Evolutionary conservation across 306 rosid species (phyloP).

Genomic region (Begonia masoniana): DNA sequence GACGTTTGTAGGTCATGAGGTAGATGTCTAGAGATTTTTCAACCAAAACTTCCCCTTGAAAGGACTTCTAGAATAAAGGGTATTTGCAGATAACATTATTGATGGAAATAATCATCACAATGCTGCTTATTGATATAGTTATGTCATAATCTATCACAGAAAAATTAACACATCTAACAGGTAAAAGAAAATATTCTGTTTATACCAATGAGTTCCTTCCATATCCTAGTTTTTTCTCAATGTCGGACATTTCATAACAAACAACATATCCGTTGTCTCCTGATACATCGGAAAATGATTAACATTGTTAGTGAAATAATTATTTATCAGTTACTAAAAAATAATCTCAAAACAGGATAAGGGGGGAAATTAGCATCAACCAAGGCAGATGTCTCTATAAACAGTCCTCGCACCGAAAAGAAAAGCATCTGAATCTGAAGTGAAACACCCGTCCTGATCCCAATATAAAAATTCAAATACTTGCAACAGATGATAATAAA

Average conservation of each 20-base stretch:
- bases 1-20: no score
- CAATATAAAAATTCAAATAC: slow-evolving; percentile 7
- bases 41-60: no score
- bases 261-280: slow-evolving; percentile 68
- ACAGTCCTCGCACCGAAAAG: slow-evolving; percentile 81
- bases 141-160: no score
- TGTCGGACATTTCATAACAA: slow-evolving; percentile 70
- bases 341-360: not conserved
- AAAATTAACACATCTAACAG: no score
- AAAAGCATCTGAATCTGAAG: slow-evolving; percentile 69
- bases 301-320: slow-evolving; percentile 7
- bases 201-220: slow-evolving; percentile 78
- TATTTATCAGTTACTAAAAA: not conserved
- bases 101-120: no score
- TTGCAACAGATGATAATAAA: not conserved
- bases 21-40: no score
- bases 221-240: slow-evolving; percentile 57
- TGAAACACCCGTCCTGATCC: slow-evolving; percentile 68
- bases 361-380: slow-evolving; percentile 13
- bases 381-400: slow-evolving; percentile 76
- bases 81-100: no score
- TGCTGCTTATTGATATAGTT: no score
- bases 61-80: no score
- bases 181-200: no score
- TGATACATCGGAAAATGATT: slow-evolving; percentile 20